phyloP scores from a whole-genome alignment of 306 rosid genomes.

The Cucurbita argyrosperma region DNA sequence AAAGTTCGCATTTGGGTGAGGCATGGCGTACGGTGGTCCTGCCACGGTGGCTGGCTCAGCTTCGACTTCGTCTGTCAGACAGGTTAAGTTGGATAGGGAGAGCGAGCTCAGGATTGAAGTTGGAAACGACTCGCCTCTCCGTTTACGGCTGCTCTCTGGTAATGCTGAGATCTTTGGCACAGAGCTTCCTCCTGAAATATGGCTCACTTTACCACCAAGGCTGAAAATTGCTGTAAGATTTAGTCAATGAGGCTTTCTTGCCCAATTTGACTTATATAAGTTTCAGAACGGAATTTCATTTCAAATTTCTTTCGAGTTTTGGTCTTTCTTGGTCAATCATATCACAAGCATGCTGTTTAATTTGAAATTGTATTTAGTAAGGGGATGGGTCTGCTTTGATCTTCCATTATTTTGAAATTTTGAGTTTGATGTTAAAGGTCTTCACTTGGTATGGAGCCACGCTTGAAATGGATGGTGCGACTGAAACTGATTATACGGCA shows the following conservation, averaged over 20 bases:
- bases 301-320: neutral
- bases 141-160: slow-evolving; percentile 65
- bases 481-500: slow-evolving; percentile 77
- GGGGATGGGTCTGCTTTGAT: neutral
- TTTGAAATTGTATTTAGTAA: neutral
- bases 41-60: slow-evolving; percentile 34
- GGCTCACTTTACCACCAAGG: slow-evolving; percentile 73
- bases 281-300: neutral
- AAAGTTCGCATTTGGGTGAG: neutral
- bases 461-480: slow-evolving; percentile 77
- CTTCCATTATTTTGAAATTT: neutral
- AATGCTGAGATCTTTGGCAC: slow-evolving; percentile 89
- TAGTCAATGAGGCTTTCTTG: neutral
- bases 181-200: slow-evolving; percentile 85
- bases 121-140: slow-evolving; percentile 51
- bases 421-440: slow-evolving; percentile 25
- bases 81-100: slow-evolving; percentile 73
- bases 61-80: slow-evolving; percentile 32
- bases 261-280: neutral
- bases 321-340: neutral
- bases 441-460: slow-evolving; percentile 95
- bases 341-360: neutral
- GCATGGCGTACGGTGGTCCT: slow-evolving; percentile 49
- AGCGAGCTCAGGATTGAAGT: slow-evolving; percentile 84
- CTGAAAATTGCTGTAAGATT: slow-evolving; percentile 67